Conservation (phyloP, 179 eudicot genomes). For the Gypsophila paniculata region DNA sequence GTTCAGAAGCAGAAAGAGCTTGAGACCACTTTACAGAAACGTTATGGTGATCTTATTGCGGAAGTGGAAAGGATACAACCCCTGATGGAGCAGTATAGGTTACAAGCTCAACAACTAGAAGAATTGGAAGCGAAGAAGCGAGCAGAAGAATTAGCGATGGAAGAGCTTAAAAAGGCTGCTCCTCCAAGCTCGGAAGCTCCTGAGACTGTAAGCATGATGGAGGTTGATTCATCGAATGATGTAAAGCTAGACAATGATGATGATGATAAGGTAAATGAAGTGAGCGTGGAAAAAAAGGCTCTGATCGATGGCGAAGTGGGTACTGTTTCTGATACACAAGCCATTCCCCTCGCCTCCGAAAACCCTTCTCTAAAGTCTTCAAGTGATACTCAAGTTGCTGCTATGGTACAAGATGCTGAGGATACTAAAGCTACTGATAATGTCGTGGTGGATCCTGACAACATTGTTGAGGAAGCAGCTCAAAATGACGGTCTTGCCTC, state of each 20-base stretch:
- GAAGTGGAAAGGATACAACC: slow-evolving; percentile 56
- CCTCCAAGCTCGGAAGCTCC: slow-evolving; percentile 22
- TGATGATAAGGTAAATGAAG: slow-evolving; percentile 18
- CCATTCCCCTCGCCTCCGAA: slow-evolving; percentile 9
- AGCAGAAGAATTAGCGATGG: slow-evolving; percentile 35
- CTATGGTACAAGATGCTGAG: slow-evolving; percentile 19
- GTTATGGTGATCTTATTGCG: slow-evolving; percentile 56
- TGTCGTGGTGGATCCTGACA: slow-evolving; percentile 9
- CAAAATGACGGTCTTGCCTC: slow-evolving; percentile 12
- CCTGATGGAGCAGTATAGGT: slow-evolving; percentile 42
- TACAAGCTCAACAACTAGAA: slow-evolving; percentile 42
- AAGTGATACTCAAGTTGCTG: slow-evolving; percentile 6
- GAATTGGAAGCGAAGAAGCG: slow-evolving; percentile 46
- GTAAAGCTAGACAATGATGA: slow-evolving; percentile 15
- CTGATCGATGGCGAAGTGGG: slow-evolving; percentile 26
- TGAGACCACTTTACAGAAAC: slow-evolving; percentile 69
- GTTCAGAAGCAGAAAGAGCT: slow-evolving; percentile 95
- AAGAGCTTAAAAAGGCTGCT: slow-evolving; percentile 23
- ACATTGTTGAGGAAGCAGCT: slow-evolving; percentile 7
- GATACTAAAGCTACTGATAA: slow-evolving; percentile 6
- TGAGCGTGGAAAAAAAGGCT: slow-evolving; percentile 23
- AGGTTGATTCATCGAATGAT: slow-evolving; percentile 28
- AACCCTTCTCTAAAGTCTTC: slow-evolving; percentile 13
- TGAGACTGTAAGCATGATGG: slow-evolving; percentile 28
- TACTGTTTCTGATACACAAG: slow-evolving; percentile 18